Evolutionary conservation across 306 rosid genomes (phyloP), one percentile per base, ranked within the genome.

Genomic region (Prunus dulcis): DNA sequence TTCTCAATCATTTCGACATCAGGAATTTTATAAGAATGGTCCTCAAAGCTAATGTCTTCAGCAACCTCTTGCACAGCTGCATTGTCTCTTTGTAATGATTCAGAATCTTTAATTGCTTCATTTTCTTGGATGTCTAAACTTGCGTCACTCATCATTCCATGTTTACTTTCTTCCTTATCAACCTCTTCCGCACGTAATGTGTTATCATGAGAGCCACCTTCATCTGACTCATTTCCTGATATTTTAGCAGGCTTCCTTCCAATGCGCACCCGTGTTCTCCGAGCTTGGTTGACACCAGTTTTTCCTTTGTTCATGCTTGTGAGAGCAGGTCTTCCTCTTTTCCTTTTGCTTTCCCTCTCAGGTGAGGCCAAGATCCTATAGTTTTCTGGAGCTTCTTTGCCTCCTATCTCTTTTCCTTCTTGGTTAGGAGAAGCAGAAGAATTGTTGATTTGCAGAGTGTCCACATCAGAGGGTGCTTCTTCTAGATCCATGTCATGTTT

Each of bases 241-340:
- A 95, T 80, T 85, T 84, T 95, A 30, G 92, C 88, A 64, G 92
- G 84, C 80, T 78, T 88, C 79, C 79, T 88, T 47, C 73, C 73
- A 47, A 53, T 70, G n/a, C 65, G 86, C 43, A 81, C 70, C 17
- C 84, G 87, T 67, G 76, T 61, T 84, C 88, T 87, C 77, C 76
- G 87, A 63, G 86, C 77, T 80, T 85, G 90, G 66, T 81, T 84
- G 74, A 64, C 28, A 32, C 71, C 72, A 30, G 83, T 46, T 81
- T 80, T 89, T 60, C 67, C 84, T 61, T 72, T 89, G 65, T 79
- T 87, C 19, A 13, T 45, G 62, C 81, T 80, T 77, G 75, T 79
- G 49, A 86, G 72, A 27, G 84, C 86, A 68, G 96, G 89, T 83
- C 96, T 89, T 85, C 96, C 93, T 80, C 91, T 81, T 83, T 88